Percentiles rank a stretch among this genome's conserved stretches.
phyloP scores from a whole-genome alignment of 2,329 filamentous ascomycete genomes.

The Exophiala calicioides region DNA sequence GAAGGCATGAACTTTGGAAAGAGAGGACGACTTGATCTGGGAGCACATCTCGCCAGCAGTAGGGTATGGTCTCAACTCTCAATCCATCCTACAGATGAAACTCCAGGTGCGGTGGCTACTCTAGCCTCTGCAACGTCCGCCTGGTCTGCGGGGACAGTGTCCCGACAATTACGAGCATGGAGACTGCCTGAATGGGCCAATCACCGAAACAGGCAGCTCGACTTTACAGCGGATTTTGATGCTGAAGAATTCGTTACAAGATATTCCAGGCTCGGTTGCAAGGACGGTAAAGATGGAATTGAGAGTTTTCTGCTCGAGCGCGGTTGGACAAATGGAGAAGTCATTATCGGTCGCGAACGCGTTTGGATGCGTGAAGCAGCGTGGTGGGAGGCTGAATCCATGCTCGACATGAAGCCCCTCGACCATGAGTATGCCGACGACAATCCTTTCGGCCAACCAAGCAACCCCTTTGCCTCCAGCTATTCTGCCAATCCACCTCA shows the following conservation, averaged over 20 bases:
- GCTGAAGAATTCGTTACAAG: conserved; percentile 85
- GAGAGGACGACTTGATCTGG: conserved; percentile 75
- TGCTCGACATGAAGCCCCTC: conserved; percentile 82
- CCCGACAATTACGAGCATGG: conserved; percentile 90
- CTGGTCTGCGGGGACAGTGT: conserved; percentile 92
- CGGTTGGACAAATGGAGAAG: conserved; percentile 97
- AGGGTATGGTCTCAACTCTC: conserved; percentile 94
- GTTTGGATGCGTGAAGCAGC: conserved; percentile 93
- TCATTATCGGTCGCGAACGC: conserved; percentile 84
- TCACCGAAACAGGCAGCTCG: conserved; percentile 81
- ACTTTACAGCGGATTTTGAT: conserved; percentile 97
- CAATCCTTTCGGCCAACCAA: conserved; percentile 34
- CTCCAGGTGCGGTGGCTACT: conserved; percentile 71
- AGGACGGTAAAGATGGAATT: conserved; percentile 86
- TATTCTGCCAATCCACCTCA: conserved; percentile 66
- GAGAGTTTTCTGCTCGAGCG: conserved; percentile 92
- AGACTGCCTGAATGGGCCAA: conserved; percentile 96
- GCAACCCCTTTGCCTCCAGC: conserved; percentile 61
- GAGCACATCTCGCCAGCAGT: conserved; percentile 74
- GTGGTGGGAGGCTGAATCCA: conserved; percentile 97
- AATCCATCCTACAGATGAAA: conserved; percentile 86
- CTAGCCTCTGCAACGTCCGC: conserved; percentile 72
- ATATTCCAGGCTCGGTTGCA: conserved; percentile 80
- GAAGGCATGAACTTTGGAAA: conserved; percentile 80
- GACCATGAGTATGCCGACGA: conserved; percentile 41